Base-by-base conservation (phyloP, 2,329 filamentous ascomycete genomes). In the Fonsecaea nubica region DNA sequence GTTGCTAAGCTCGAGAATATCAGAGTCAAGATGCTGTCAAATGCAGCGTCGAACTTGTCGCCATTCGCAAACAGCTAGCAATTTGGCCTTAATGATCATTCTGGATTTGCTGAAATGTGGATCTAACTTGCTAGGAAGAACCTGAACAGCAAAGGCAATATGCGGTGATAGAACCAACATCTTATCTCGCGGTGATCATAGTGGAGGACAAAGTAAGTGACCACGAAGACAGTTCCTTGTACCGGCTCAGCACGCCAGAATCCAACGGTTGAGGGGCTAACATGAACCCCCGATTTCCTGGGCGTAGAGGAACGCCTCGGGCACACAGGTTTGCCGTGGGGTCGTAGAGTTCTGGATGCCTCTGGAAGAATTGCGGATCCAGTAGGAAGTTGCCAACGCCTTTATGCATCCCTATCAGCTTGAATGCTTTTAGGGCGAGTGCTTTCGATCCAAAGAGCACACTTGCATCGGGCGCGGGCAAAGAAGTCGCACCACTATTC, bases 281-380 rank as follows among this genome's bases (percentile, higher is more conserved):
- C 32, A 64, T 64, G 30, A 36, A 36, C 18, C 42, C 42, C 7
- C 48, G 62, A 32, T 60, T 33, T 13, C 13, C 56, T 13, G 53
- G 33, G 35, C 65, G 45, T 42, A 66, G 45, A 5, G 64, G 35
- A 18, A 68, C 66, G 32, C 66, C 66, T 13, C n/a, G 55, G 10
- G 63, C 66, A 18, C 59, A 55, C 2, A 65, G 9, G 25, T 65
- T 50, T 6, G 10, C 38, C 8, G 50, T 40, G 9, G 52, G 45
- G 25, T 65, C 58, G 30, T 48, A 60, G 10, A 68, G 50, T 53
- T 68, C 66, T 25, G 65, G 65, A 42, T 67, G 53, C 55, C 42
- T 63, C 15, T 57, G 56, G 40, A 65, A 63, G 53, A 68, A 68
- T 25, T 32, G 25, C 12, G 63, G 63, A 50, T 63, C 66, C 15